Base-by-base conservation (phyloP, 2,329 filamentous ascomycete genomes). In the Hypoxylon sp. region DNA sequence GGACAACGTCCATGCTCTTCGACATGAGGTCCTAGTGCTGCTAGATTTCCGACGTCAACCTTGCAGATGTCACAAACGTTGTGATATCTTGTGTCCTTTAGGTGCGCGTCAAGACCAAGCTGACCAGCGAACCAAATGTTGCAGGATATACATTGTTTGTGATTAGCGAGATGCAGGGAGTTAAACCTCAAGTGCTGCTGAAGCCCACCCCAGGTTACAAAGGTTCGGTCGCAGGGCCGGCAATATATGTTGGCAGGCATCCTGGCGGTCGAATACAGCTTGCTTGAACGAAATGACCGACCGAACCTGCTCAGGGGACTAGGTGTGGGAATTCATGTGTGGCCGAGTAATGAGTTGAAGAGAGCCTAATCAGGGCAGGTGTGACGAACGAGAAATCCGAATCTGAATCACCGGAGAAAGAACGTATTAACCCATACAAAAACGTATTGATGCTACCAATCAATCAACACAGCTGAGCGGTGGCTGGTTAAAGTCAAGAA, bases 31-130 rank as follows among this genome's bases (percentile, higher is more conserved):
- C 24, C 10, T 1, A 58, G 17, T 7, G 17, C 24, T 1, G 24
- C 10, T 24, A 39, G 6, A 17, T 34, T 13, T 2, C 13, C 4
- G 13, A 59, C 46, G 13, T 63, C 44, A 2, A 15, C 1, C 3
- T 47, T 48, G 20, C 60, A 63, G 6, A 51, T 19, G n/a, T n/a
- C 22, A 15, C 54, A 58, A 7, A 37, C 4, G 26, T 48, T 39
- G 41, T 30, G 24, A 28, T 3, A 13, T 15, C 4, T 37, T 4
- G 6, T 6, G 8, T 37, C 28, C 6, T 34, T 37, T 2, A 19
- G 15, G 8, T 50, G 47, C 6, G 10, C 4, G 8, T 6, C 2
- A 3, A 34, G 11, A 6, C 3, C 15, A 4, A 1, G 4, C n/a
- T 10, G 8, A 22, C 37, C 28, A 11, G 11, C 15, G 13, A 19